Base-by-base conservation (phyloP, 352 stramenopile genomes). In the Globisporangium camurandrum region DNA sequence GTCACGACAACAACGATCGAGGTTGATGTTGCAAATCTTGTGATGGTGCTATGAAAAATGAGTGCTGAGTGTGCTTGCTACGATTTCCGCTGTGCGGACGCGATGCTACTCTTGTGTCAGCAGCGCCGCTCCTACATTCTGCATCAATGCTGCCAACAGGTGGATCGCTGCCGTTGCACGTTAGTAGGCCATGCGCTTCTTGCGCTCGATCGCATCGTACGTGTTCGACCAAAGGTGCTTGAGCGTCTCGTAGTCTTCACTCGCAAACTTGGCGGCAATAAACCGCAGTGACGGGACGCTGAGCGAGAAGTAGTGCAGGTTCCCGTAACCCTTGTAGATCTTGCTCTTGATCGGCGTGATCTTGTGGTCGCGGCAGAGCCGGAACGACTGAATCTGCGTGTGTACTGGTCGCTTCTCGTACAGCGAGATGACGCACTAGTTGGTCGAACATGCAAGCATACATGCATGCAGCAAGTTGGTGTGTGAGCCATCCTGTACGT, bases 321-420 rank as follows among this genome's bases (percentile, higher is more conserved):
- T 88, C 48, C 77, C 80, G 39, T 89, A 92, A 27, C 78, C 75
- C 56, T 89, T 92, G 71, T 92, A 92, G 53, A 92, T 92, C 57
- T 92, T 92, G 72, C 62, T 84, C 59, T 89, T 89, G 62, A 89
- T 87, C 16, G 77, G 77, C 28, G 77, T 88, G 51, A 88, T 84
- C 42, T 92, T 88, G 74, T 92, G 80, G 61, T 92, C 80, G 44
- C 71, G 67, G 43, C 78, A 89, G 39, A 92, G 54, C 0, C 80
- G 75, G 67, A 92, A 92, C 8, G 77, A 87, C 54, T 89, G 80
- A 51, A 92, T 92, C 64, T 86, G 74, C 27, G 77, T 89, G 56
- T 86, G 78, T 20, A 92, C 77, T 14, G 73, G 61, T 31, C 80
- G 75, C 61, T 89, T 92, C 59, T 91, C 80, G 52, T 91, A 91